Evolutionary conservation across 1,139 yeast species (phyloP).

Genomic region (Pichia terricola): DNA sequence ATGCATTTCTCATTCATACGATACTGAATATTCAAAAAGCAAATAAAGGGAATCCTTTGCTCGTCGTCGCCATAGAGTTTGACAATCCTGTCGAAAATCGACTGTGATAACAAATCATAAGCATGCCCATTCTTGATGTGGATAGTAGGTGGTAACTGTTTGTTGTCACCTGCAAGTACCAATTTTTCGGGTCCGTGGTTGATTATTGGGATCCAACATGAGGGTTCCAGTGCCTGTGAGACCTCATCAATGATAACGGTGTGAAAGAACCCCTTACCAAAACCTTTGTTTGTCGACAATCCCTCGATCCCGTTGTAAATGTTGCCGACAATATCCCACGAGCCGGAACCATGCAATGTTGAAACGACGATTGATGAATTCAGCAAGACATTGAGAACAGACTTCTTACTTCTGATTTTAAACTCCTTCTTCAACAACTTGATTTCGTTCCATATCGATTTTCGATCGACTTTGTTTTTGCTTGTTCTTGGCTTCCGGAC

Average conservation of each 20-base stretch:
- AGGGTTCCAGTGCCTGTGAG: slow-evolving; percentile 89
- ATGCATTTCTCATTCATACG: slow-evolving; percentile 76
- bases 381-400: slow-evolving; percentile 47
- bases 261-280: slow-evolving; percentile 38
- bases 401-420: slow-evolving; percentile 53
- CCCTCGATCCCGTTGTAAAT: slow-evolving; percentile 3
- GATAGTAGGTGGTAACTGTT: slow-evolving; percentile 77
- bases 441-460: slow-evolving; percentile 59
- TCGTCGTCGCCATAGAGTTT: slow-evolving; percentile 34
- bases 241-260: slow-evolving; percentile 91
- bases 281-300: slow-evolving; percentile 3
- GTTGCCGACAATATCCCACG: slow-evolving; percentile 50
- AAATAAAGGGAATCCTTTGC: slow-evolving; percentile 34
- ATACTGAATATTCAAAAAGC: slow-evolving; percentile 62
- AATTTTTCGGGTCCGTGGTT: slow-evolving; percentile 47
- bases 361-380: slow-evolving; percentile 64
- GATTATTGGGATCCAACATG: slow-evolving; percentile 92
- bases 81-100: slow-evolving; percentile 75
- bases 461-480: slow-evolving; percentile 54
- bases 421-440: slow-evolving; percentile 64
- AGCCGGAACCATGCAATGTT: slow-evolving; percentile 84
- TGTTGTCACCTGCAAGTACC: slow-evolving; percentile 78
- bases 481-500: slow-evolving; percentile 43
- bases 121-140: slow-evolving; percentile 28
- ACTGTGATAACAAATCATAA: slow-evolving; percentile 37